Evolutionary conservation across 2,329 filamentous ascomycete genomes (phyloP).

Genomic region (Aspergillus bombycis): DNA sequence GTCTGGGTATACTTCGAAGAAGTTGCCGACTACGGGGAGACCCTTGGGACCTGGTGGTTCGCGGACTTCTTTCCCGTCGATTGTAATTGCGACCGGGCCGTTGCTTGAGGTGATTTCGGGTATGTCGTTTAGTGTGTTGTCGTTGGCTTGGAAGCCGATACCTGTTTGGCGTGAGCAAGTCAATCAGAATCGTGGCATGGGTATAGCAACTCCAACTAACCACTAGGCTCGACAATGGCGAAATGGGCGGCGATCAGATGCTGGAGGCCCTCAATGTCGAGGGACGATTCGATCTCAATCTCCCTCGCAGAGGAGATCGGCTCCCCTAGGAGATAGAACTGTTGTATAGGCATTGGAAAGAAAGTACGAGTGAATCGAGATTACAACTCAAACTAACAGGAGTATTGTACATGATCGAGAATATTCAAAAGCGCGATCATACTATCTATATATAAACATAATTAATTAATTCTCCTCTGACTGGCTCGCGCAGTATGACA

Average conservation of each 20-base stretch:
- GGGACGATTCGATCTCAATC: slow-evolving; percentile 26
- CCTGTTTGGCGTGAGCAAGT: not conserved
- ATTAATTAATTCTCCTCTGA: not conserved
- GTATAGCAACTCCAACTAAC: slow-evolving; percentile 8
- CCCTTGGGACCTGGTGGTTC: slow-evolving; percentile 27
- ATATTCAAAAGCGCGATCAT: not conserved
- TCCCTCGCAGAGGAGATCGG: slow-evolving; percentile 21
- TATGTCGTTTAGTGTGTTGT: not conserved
- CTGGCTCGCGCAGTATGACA: not conserved
- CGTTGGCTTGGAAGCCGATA: not conserved
- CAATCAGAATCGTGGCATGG: too few species aligned
- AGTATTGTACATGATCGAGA: not conserved
- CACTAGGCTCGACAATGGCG: slow-evolving; percentile 29
- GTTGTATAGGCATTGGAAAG: slow-evolving; percentile 19
- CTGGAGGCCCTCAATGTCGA: slow-evolving; percentile 22
- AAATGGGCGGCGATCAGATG: slow-evolving; percentile 29
- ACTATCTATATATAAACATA: not conserved
- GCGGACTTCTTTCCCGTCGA: slow-evolving; percentile 31
- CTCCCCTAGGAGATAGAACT: slow-evolving; percentile 29
- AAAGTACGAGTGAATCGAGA: not conserved
- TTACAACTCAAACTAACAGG: not conserved
- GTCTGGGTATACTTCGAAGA: slow-evolving; percentile 60
- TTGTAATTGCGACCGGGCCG: slow-evolving; percentile 23
- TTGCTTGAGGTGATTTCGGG: not conserved
- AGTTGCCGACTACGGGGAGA: slow-evolving; percentile 53